Evolutionary conservation across 345 rosid species (phyloP).

Genomic region (Orychophragmus violaceus): DNA sequence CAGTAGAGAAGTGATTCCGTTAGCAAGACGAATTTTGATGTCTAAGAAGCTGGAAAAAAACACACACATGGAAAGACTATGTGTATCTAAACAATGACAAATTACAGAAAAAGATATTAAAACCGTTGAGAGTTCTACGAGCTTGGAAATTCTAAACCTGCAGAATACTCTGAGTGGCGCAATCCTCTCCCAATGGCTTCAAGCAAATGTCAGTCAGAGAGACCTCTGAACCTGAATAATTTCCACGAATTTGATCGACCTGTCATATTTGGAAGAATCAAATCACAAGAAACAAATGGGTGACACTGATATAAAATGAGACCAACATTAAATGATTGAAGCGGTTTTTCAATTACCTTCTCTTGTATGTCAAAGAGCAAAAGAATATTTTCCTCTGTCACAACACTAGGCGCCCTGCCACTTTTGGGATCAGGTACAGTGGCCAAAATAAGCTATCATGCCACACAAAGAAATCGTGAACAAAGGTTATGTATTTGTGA

Average conservation of each 20-base stretch:
- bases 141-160: slow-evolving; percentile 50
- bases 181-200: slow-evolving; percentile 88
- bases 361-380: slow-evolving; percentile 88
- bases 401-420: slow-evolving; percentile 59
- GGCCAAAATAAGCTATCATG: slow-evolving; percentile 73
- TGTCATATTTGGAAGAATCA: slow-evolving; percentile 30
- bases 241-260: slow-evolving; percentile 78
- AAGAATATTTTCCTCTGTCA: slow-evolving; percentile 77
- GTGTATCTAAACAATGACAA: slow-evolving; percentile 9
- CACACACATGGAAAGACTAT: background rate
- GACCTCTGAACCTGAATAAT: slow-evolving; percentile 64
- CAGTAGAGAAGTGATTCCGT: slow-evolving; percentile 10
- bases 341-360: slow-evolving; percentile 46
- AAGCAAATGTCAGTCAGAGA: slow-evolving; percentile 79
- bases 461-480: slow-evolving; percentile 13
- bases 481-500: slow-evolving; percentile 9
- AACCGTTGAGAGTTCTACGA: background rate
- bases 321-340: background rate
- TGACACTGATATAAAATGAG: slow-evolving; percentile 4
- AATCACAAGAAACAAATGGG: slow-evolving; percentile 5
- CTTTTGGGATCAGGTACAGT: slow-evolving; percentile 51
- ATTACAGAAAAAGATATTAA: slow-evolving; percentile 4
- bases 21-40: slow-evolving; percentile 15
- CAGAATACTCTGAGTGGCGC: slow-evolving; percentile 91
- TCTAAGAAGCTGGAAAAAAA: background rate